Conservation (phyloP, 345 rosid species). For the Lumnitzera racemosa region DNA sequence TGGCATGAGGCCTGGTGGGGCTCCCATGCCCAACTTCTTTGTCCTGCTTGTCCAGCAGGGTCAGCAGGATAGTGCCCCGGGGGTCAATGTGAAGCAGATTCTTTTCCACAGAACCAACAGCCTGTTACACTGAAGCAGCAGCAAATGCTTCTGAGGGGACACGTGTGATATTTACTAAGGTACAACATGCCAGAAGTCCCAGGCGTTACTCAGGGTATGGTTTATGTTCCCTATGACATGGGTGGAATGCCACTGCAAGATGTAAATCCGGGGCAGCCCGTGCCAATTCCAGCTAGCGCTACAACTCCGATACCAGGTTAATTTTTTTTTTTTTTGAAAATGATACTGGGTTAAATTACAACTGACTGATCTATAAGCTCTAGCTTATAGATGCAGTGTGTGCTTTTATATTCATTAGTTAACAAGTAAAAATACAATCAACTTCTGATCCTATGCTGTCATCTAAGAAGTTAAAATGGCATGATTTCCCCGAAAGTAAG, state of each 20-base stretch:
- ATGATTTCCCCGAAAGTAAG: too few relatives aligned
- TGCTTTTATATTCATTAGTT: too few relatives aligned
- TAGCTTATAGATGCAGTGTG: too few relatives aligned
- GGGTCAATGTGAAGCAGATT: conserved; percentile 18
- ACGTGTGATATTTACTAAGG: conserved; percentile 52
- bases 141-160: conserved; percentile 70
- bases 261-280: conserved; percentile 34
- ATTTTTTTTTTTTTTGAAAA: too few relatives aligned
- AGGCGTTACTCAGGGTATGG: conserved; percentile 46
- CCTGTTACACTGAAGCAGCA: conserved; percentile 58
- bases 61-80: conserved; percentile 56
- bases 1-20: conserved; percentile 76
- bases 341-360: too few relatives aligned
- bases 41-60: conserved; percentile 55
- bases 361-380: too few relatives aligned
- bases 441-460: too few relatives aligned
- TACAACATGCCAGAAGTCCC: conserved; percentile 47
- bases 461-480: too few relatives aligned
- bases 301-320: conserved; percentile 34
- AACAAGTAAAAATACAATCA: too few relatives aligned
- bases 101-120: conserved; percentile 55
- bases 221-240: conserved; percentile 50
- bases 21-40: conserved; percentile 61
- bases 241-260: conserved; percentile 54
- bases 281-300: conserved; percentile 55